Conservation (phyloP, 148 eudicot genomes). For the Hydrangea macrophylla region DNA sequence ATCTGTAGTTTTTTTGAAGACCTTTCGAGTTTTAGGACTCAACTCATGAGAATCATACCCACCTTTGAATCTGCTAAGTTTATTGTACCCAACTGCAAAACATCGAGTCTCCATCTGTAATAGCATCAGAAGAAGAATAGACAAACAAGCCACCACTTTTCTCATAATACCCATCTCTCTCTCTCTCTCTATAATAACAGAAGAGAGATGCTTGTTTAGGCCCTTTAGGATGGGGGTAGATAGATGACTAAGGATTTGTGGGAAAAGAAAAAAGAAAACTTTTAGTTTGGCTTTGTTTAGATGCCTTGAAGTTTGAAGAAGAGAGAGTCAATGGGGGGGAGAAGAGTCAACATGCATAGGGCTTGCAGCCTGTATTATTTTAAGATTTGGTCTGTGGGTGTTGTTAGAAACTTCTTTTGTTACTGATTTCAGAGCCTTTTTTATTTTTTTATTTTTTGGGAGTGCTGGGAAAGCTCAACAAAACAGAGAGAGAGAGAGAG, state of each 20-base stretch:
- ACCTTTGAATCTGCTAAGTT: conserved; percentile 37
- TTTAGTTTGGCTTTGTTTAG: conserved; percentile 5
- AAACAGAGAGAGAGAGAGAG: conserved; percentile 18
- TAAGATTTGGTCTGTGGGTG: conserved; percentile 17
- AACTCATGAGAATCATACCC: conserved; percentile 12
- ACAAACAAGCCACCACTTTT: conserved; percentile 27
- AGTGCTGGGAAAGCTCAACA: conserved; percentile 7
- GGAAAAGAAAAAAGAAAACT: neutral
- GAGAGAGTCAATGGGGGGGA: conserved; percentile 12
- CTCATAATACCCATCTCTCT: conserved; percentile 29
- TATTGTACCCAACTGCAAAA: conserved; percentile 31
- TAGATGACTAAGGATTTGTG: neutral
- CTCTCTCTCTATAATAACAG: neutral
- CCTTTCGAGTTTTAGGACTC: conserved; percentile 12
- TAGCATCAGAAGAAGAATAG: conserved; percentile 39
- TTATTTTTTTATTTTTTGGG: neutral
- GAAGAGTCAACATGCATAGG: conserved; percentile 20
- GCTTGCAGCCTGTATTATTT: conserved; percentile 22
- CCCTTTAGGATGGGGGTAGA: neutral
- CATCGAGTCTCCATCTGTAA: conserved; percentile 29
- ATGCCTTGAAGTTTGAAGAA: conserved; percentile 31
- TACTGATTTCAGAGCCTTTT: conserved; percentile 65
- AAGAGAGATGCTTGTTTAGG: neutral
- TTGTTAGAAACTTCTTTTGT: conserved; percentile 47
- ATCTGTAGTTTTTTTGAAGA: conserved; percentile 17